Evolutionary conservation across 495 filamentous ascomycete genomes (phyloP).

Genomic region (Penicillium angulare): DNA sequence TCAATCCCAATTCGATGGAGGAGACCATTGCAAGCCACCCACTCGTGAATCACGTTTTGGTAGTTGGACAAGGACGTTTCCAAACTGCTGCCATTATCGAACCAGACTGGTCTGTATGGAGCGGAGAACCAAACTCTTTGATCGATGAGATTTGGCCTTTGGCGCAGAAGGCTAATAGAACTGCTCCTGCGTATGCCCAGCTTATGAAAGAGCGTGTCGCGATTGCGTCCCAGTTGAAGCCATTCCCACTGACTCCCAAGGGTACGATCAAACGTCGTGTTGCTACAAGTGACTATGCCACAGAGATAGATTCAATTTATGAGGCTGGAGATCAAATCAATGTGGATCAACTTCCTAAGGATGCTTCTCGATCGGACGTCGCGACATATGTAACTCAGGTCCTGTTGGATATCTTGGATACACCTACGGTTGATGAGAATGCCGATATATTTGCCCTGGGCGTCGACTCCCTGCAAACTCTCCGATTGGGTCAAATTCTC

Average conservation of each 20-base stretch:
- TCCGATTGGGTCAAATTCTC: slow-evolving; percentile 10
- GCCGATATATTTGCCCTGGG: slow-evolving; percentile 13
- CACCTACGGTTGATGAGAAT: not conserved
- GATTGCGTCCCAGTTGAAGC: slow-evolving; percentile 43
- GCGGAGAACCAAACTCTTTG: slow-evolving; percentile 48
- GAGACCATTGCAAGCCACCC: slow-evolving; percentile 4
- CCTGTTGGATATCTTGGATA: slow-evolving; percentile 3
- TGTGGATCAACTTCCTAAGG: slow-evolving; percentile 6
- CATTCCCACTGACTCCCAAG: slow-evolving; percentile 51
- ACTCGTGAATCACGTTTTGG: slow-evolving; percentile 1
- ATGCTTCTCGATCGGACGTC: not conserved
- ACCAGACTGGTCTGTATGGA: slow-evolving; percentile 8
- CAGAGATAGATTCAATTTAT: slow-evolving; percentile 51
- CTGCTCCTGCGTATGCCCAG: slow-evolving; percentile 6
- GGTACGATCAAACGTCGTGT: slow-evolving; percentile 49
- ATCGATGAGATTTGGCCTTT: slow-evolving; percentile 55
- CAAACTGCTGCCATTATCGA: slow-evolving; percentile 7
- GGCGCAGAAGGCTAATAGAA: slow-evolving; percentile 31
- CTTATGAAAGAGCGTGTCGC: slow-evolving; percentile 7
- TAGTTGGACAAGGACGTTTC: slow-evolving; percentile 9
- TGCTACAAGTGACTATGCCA: slow-evolving; percentile 45
- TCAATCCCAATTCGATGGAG: slow-evolving; percentile 14
- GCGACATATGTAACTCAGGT: not conserved
- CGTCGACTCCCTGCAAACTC: slow-evolving; percentile 14
- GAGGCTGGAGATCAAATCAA: not conserved